These are phyloP conservation scores for Fraxinus albicans DNA, from an alignment of 305 asterid genomes.

Conservation along the genomic window DNA sequence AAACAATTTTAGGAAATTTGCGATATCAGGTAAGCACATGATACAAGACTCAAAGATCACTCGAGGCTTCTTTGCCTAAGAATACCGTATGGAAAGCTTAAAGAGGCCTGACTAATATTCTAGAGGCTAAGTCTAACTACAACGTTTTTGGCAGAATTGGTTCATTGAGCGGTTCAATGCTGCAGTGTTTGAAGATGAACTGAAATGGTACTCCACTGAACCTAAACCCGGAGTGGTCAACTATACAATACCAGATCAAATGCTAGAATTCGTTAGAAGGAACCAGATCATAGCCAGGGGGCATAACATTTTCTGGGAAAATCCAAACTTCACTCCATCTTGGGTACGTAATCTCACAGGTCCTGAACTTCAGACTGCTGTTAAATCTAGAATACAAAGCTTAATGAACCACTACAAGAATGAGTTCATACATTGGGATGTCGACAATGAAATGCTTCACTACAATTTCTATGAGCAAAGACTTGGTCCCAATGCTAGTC, in stretches of 20 bases:
- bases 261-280: slow-evolving; percentile 32
- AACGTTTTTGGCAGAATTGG: slow-evolving; percentile 35
- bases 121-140: background rate
- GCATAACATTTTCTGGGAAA: slow-evolving; percentile 49
- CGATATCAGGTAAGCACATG: slow-evolving; percentile 49
- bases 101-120: background rate
- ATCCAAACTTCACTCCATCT: slow-evolving; percentile 28
- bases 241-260: slow-evolving; percentile 40
- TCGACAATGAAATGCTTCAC: slow-evolving; percentile 49
- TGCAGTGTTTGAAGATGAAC: slow-evolving; percentile 48
- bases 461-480: slow-evolving; percentile 40
- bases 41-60: background rate
- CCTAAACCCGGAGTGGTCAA: slow-evolving; percentile 32
- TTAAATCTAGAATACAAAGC: slow-evolving; percentile 32
- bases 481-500: slow-evolving; percentile 40
- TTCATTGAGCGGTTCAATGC: slow-evolving; percentile 41
- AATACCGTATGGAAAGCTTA: background rate
- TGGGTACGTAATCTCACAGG: slow-evolving; percentile 40
- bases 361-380: slow-evolving; percentile 31
- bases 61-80: background rate
- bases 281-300: slow-evolving; percentile 40
- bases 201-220: slow-evolving; percentile 48
- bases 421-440: slow-evolving; percentile 56
- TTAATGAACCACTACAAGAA: slow-evolving; percentile 32
- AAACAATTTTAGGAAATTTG: slow-evolving; percentile 50